Evolutionary conservation across 345 rosid species (phyloP), one percentile per base, ranked within the genome.

Genomic region (Ricinus communis): DNA sequence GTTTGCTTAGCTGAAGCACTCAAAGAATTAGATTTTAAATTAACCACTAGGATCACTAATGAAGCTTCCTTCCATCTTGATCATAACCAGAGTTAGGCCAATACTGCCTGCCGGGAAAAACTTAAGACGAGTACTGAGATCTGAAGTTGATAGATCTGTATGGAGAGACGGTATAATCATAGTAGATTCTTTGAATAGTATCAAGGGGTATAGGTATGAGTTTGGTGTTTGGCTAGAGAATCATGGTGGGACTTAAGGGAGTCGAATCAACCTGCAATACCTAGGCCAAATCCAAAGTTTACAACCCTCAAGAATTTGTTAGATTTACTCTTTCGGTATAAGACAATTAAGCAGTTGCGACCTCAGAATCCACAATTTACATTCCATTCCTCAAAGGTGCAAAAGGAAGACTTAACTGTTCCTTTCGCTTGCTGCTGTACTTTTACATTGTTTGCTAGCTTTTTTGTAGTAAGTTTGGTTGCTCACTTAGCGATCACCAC

Each of bases 181-280:
- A 18, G 90, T 93, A 31, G 98, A 96, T 87, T 96, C 99, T 46
- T 82, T 93, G 85, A 93, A 96, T 71, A 89, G 84, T 75, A 93
- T 96, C 71, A 96, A 96, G 83, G 98, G 99, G 66, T 93, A 93
- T 74, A 84, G 97, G 76, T 96, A 93, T 5, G 97, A 96, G 83
- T 93, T 10, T 96, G 97, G 99, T 93, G 99, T 73, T 80, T 96
- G 71, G 99, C 99, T 5, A n/a, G n/a, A n/a, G n/a, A n/a, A n/a
- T n/a, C n/a, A n/a, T n/a, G n/a, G n/a, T n/a, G n/a, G n/a, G n/a
- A n/a, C n/a, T n/a, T n/a, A n/a, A n/a, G n/a, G n/a, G n/a, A n/a
- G n/a, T n/a, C n/a, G n/a, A n/a, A n/a, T n/a, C n/a, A n/a, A n/a
- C n/a, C n/a, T n/a, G n/a, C n/a, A n/a, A n/a, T n/a, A n/a, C n/a